These are phyloP conservation scores for Waitea zeae DNA, from an alignment of 1,284 basidiomycete species.

Conservation along the genomic window DNA sequence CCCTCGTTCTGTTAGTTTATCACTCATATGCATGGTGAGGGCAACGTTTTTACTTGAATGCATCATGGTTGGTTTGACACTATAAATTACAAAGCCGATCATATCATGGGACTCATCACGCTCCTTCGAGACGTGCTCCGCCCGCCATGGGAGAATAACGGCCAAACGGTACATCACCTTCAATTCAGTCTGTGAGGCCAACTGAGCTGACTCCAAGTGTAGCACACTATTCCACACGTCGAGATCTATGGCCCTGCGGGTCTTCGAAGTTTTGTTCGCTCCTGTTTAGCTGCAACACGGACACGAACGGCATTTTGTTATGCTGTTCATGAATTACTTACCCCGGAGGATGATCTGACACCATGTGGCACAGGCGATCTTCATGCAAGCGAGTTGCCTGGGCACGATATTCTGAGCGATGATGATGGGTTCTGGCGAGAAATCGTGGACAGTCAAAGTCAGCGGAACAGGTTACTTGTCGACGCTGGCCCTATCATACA, in stretches of 20 bases:
- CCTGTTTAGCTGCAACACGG: slow-evolving; percentile 52
- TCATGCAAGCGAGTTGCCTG: slow-evolving; percentile 52
- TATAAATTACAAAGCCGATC: slow-evolving; percentile 39
- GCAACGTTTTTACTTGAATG: neutral
- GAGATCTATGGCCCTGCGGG: slow-evolving; percentile 78
- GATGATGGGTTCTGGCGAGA: slow-evolving; percentile 58
- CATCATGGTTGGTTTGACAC: slow-evolving; percentile 1
- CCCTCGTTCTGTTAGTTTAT: too few species aligned
- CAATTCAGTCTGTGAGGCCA: slow-evolving; percentile 1
- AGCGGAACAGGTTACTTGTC: slow-evolving; percentile 30
- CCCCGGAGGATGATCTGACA: slow-evolving; percentile 25
- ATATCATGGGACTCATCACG: slow-evolving; percentile 66
- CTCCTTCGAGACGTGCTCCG: slow-evolving; percentile 51
- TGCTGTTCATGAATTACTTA: slow-evolving; percentile 71
- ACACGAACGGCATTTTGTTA: slow-evolving; percentile 50
- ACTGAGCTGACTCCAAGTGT: too few species aligned
- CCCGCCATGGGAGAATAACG: slow-evolving; percentile 12
- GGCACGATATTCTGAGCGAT: slow-evolving; percentile 43
- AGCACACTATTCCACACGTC: slow-evolving; percentile 24
- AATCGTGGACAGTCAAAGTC: slow-evolving; percentile 20
- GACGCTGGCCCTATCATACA: slow-evolving; percentile 72
- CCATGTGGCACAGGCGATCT: slow-evolving; percentile 32
- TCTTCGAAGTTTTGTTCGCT: slow-evolving; percentile 64
- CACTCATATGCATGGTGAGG: slow-evolving; percentile 74
- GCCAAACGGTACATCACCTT: slow-evolving; percentile 1